Evolutionary conservation across 441 rosid genomes (phyloP), one percentile per base, ranked within the genome.

Genomic region (Populus hybrid): DNA sequence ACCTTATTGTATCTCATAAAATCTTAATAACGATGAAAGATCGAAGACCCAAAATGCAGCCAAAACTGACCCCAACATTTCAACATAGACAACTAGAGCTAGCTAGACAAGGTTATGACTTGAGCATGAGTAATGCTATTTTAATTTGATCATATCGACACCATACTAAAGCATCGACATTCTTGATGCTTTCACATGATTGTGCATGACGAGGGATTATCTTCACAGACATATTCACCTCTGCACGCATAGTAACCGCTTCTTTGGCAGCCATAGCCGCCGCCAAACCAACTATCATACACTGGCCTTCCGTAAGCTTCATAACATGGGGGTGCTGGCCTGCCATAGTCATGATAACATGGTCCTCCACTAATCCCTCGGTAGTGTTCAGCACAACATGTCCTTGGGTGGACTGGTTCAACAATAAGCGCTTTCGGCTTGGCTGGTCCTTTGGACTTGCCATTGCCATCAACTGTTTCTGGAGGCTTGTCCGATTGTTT

Each of bases 251-350:
- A 74, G 70, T 80, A 78, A 4, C 73, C 70, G n/a, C 86, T 53
- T n/a, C 63, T 61, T 63, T 70, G 63, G 69, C 73, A 72, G 7
- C 80, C 79, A 3, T 87, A 84, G 10, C 89, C 70, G 9, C 81
- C 87, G 5, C 91, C 85, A 3, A 87, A 88, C 89, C 87, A 90
- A 65, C 91, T 86, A 9, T 88, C 91, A 28, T 80, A 85, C 16
- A 85, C 88, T 1, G 92, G 90, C 78, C 89, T 42, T 14, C 90
- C 90, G 23, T 84, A 86, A 14, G 75, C 83, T 10, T 21, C 74
- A 23, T 12, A 70, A 57, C 70, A 30, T 67, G 81, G 78, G n/a
- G 26, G 26, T 24, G 28, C 85, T 1, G 88, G 87, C 70, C 87
- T 63, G 14, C 91, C 90, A 16, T 83, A 87, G 9, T 77, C 83